These are phyloP conservation scores for Epithele typhae DNA, from an alignment of 768 basidiomycete species.

Conservation along the genomic window DNA sequence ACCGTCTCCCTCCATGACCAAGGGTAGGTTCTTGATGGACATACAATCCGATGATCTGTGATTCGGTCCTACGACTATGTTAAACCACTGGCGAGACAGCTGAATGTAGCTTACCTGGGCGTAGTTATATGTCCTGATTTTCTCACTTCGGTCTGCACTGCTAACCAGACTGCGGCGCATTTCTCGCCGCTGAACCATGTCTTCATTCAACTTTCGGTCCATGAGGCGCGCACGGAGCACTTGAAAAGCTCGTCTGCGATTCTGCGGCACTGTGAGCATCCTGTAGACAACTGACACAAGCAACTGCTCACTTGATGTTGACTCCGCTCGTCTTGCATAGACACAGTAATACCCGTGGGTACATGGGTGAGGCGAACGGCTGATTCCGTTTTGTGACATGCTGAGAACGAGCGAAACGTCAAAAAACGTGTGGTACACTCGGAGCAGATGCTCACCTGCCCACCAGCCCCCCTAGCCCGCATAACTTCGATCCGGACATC, in stretches of 20 bases:
- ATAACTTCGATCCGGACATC: slow-evolving; percentile 92
- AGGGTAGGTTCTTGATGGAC: slow-evolving; percentile 61
- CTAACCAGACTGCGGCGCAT: slow-evolving; percentile 71
- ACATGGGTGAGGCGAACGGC: slow-evolving; percentile 92
- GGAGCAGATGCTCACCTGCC: slow-evolving; percentile 70
- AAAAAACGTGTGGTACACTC: not conserved
- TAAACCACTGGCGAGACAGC: not conserved
- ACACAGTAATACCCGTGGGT: slow-evolving; percentile 91
- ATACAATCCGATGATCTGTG: slow-evolving; percentile 87
- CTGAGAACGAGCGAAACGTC: slow-evolving; percentile 31
- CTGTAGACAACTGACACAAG: not conserved
- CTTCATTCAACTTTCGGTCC: slow-evolving; percentile 68
- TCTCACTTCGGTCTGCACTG: slow-evolving; percentile 85
- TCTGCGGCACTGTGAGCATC: slow-evolving; percentile 40
- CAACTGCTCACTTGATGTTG: slow-evolving; percentile 70
- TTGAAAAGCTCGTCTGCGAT: slow-evolving; percentile 89
- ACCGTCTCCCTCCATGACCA: slow-evolving; percentile 64
- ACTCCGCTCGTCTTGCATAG: slow-evolving; percentile 96
- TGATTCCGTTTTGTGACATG: slow-evolving; percentile 98
- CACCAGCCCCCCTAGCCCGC: slow-evolving; percentile 95
- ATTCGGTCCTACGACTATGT: slow-evolving; percentile 64
- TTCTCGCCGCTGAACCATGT: slow-evolving; percentile 66
- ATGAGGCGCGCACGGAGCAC: slow-evolving; percentile 83
- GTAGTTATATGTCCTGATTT: slow-evolving; percentile 94
- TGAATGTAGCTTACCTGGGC: slow-evolving; percentile 56